Conservation (phyloP, 352 stramenopile species). For the Thalassiosira sp. region DNA sequence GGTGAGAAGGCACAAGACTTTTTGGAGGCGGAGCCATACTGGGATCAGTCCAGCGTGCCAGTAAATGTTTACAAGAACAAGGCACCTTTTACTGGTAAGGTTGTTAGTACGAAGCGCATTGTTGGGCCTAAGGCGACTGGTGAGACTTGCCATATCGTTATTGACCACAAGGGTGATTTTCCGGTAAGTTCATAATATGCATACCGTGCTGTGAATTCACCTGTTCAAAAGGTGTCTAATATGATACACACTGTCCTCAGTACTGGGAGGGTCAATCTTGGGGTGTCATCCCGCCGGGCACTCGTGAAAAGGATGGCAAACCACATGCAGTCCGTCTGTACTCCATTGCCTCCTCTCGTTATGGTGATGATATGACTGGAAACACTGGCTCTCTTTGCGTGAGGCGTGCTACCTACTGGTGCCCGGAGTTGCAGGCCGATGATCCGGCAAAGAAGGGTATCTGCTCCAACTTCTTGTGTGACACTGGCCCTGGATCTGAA, state of each 20-base stretch:
- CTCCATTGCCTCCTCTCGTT: constrained; percentile 88
- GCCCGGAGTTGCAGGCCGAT: constrained; percentile 83
- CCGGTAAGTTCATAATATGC: too few relatives aligned
- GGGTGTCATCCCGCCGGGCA: constrained; percentile 87
- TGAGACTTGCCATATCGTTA: constrained; percentile 89
- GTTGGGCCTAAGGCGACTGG: constrained; percentile 86
- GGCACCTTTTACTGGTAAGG: constrained; percentile 85
- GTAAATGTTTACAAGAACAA: constrained; percentile 89
- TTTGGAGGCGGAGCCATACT: constrained; percentile 86
- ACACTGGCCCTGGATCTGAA: constrained; percentile 82
- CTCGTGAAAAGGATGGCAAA: constrained; percentile 87
- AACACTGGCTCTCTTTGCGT: constrained; percentile 88
- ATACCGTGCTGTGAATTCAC: too few relatives aligned
- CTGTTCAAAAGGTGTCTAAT: too few relatives aligned
- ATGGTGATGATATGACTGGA: constrained; percentile 88
- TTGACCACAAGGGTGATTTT: constrained; percentile 88
- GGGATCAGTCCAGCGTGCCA: constrained; percentile 82
- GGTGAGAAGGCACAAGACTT: constrained; percentile 57
- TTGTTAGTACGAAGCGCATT: constrained; percentile 88
- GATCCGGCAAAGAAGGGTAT: constrained; percentile 89
- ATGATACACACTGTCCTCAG: too few relatives aligned
- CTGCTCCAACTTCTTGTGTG: constrained; percentile 90
- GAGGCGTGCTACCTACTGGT: constrained; percentile 87
- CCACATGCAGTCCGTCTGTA: constrained; percentile 87
- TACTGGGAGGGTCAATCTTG: constrained; percentile 86